Conservation (phyloP, 2,329 filamentous ascomycete species). For the Fusarium sp. region DNA sequence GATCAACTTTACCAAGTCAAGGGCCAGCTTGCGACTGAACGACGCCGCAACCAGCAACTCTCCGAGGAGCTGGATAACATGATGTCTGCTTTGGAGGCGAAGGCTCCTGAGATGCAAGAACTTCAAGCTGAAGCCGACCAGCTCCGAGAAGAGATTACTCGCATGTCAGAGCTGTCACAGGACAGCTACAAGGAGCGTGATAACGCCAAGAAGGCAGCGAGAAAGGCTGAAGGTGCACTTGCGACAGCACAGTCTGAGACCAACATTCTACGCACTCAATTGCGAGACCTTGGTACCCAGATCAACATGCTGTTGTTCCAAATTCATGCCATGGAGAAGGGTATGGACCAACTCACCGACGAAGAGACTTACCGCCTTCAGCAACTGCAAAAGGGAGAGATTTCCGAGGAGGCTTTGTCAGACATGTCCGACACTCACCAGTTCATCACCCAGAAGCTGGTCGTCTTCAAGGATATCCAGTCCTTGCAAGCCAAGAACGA, state of each 20-base stretch:
- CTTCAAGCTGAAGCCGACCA: conserved; percentile 83
- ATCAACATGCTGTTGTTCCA: conserved; percentile 92
- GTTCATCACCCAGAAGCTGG: conserved; percentile 90
- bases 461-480: conserved; percentile 86
- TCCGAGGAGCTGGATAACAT: conserved; percentile 85
- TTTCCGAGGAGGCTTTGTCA: conserved; percentile 76
- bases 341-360: conserved; percentile 75
- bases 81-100: conserved; percentile 84
- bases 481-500: conserved; percentile 91
- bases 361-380: conserved; percentile 82
- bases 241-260: conserved; percentile 74
- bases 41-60: conserved; percentile 79
- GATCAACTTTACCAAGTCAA: conserved; percentile 76
- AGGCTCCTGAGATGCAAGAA: conserved; percentile 89
- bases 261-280: conserved; percentile 84
- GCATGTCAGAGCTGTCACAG: conserved; percentile 87
- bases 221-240: conserved; percentile 82
- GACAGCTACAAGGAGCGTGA: conserved; percentile 86
- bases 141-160: conserved; percentile 82
- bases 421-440: conserved; percentile 87
- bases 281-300: conserved; percentile 90
- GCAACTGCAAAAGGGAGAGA: conserved; percentile 80
- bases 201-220: conserved; percentile 78
- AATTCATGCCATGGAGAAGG: conserved; percentile 83
- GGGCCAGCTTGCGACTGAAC: conserved; percentile 78